These are phyloP conservation scores for Abortiporus biennis DNA, from an alignment of 1,284 basidiomycete genomes.

Conservation along the genomic window DNA sequence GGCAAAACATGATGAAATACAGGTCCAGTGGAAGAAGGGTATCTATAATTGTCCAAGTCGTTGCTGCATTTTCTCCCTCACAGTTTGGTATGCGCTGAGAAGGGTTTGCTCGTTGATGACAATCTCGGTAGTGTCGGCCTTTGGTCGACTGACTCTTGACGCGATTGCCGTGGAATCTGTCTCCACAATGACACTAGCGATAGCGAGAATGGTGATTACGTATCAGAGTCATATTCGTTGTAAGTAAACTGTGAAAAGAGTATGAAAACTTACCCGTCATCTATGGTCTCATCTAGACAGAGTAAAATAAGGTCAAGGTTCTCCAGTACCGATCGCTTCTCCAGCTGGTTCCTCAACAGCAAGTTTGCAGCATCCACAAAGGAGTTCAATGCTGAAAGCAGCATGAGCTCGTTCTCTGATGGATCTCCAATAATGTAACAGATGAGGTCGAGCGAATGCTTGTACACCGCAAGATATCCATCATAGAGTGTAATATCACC, in stretches of 20 bases:
- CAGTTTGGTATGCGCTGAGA: conserved; percentile 86
- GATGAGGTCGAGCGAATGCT: conserved; percentile 91
- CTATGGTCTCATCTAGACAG: conserved; percentile 95
- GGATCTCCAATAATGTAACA: conserved; percentile 91
- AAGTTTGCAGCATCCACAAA: conserved; percentile 85
- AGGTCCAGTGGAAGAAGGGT: too few relatives aligned
- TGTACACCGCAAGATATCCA: conserved; percentile 88
- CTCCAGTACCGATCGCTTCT: conserved; percentile 93
- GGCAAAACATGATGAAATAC: too few relatives aligned
- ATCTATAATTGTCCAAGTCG: conserved; percentile 48
- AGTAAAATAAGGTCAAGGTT: conserved; percentile 92
- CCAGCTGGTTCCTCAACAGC: conserved; percentile 87
- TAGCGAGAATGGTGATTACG: neutral
- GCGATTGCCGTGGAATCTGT: conserved; percentile 95
- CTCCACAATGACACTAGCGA: conserved; percentile 86
- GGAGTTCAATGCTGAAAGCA: conserved; percentile 77
- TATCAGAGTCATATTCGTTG: too few relatives aligned
- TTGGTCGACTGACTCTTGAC: conserved; percentile 88
- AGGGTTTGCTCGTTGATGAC: conserved; percentile 99
- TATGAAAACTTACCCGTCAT: conserved; percentile 81
- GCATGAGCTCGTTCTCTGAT: conserved; percentile 95
- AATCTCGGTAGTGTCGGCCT: conserved; percentile 92
- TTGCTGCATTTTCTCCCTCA: conserved; percentile 76
- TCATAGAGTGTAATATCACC: conserved; percentile 96
- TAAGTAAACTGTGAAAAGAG: conserved; percentile 3